Percentiles rank a stretch among this genome's conserved stretches.
Conservation (phyloP, 73 alveolate genomes). For the Halteria grandinella region DNA sequence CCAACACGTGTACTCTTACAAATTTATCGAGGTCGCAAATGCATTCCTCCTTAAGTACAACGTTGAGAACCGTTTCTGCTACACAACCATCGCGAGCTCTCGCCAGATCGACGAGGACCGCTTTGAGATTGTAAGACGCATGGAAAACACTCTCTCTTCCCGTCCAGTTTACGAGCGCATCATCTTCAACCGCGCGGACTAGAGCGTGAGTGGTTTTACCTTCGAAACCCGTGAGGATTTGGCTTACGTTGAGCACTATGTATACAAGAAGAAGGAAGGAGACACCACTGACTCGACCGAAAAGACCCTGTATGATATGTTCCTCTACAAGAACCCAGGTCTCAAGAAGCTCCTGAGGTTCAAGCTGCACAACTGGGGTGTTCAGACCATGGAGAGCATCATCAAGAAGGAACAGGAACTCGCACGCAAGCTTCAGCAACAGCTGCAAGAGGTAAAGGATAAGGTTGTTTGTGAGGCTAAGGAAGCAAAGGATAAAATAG, state of each 20-base stretch:
- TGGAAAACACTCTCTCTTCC: constrained; percentile 35
- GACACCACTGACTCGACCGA: no score
- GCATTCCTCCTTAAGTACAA: constrained; percentile 53
- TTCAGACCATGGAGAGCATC: constrained; percentile 26
- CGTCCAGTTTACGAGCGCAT: constrained; percentile 48
- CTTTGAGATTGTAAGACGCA: constrained; percentile 46
- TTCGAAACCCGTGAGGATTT: constrained; percentile 1
- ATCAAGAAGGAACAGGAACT: constrained; percentile 11
- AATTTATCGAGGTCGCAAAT: constrained; percentile 18
- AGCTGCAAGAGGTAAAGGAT: no score
- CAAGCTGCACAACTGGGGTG: constrained; percentile 59
- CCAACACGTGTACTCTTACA: constrained; percentile 8
- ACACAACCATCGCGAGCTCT: constrained; percentile 24
- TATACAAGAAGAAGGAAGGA: constrained; percentile 17
- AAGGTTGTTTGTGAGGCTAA: no score
- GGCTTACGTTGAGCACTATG: constrained; percentile 28
- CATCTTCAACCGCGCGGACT: constrained; percentile 14
- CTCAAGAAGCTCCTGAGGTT: constrained; percentile 23
- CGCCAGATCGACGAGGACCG: constrained; percentile 51
- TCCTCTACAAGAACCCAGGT: constrained; percentile 60
- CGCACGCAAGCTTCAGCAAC: no score
- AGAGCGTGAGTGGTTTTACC: constrained; percentile 30
- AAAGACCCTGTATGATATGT: constrained; percentile 23
- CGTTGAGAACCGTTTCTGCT: constrained; percentile 2
- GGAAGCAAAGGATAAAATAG: no score